A percentile compares a stretch with the other conserved stretches of the same genome.
Evolutionary conservation across 768 basidiomycete species (phyloP).

Genomic region (Rhodotorula paludigena): DNA sequence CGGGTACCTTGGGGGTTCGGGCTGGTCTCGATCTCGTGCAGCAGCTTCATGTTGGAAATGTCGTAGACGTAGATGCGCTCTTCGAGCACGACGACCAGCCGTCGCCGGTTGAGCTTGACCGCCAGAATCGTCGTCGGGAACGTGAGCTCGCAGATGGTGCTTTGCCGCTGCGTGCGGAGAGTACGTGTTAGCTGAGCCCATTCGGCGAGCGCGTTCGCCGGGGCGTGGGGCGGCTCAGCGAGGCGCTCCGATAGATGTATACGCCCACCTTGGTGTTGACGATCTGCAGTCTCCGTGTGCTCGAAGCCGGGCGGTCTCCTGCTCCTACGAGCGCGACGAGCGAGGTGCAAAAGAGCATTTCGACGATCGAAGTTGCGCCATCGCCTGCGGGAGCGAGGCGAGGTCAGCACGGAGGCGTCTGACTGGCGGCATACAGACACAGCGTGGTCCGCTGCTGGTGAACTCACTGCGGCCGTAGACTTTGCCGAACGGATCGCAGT

Average conservation of each 20-base stretch:
- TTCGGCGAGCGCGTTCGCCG: too few relatives aligned
- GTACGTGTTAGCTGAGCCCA: too few relatives aligned
- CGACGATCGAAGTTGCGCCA: slow-evolving; percentile 90
- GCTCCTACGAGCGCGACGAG: slow-evolving; percentile 94
- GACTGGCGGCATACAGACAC: neutral
- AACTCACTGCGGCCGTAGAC: slow-evolving; percentile 89
- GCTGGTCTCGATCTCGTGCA: slow-evolving; percentile 95
- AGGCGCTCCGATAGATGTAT: neutral
- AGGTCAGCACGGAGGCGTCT: neutral
- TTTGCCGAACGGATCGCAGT: slow-evolving; percentile 94
- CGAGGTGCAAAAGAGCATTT: slow-evolving; percentile 99
- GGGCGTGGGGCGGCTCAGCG: neutral
- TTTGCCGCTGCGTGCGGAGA: slow-evolving; percentile 72
- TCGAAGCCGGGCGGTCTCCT: slow-evolving; percentile 82
- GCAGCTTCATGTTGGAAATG: slow-evolving; percentile 93
- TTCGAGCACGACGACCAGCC: slow-evolving; percentile 90
- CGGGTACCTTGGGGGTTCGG: slow-evolving; percentile 82
- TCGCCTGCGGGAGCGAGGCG: slow-evolving; percentile 60
- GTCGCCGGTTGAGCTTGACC: slow-evolving; percentile 97
- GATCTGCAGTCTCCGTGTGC: slow-evolving; percentile 90
- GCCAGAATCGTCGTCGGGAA: slow-evolving; percentile 94
- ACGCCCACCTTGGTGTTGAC: slow-evolving; percentile 88
- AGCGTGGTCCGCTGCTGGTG: neutral
- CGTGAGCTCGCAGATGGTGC: slow-evolving; percentile 95
- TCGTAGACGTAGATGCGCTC: slow-evolving; percentile 99